A percentile compares a stretch with the other conserved stretches of the same genome.
Conservation (phyloP, 164 flowering plant genomes). For the Echeveria elegans region DNA sequence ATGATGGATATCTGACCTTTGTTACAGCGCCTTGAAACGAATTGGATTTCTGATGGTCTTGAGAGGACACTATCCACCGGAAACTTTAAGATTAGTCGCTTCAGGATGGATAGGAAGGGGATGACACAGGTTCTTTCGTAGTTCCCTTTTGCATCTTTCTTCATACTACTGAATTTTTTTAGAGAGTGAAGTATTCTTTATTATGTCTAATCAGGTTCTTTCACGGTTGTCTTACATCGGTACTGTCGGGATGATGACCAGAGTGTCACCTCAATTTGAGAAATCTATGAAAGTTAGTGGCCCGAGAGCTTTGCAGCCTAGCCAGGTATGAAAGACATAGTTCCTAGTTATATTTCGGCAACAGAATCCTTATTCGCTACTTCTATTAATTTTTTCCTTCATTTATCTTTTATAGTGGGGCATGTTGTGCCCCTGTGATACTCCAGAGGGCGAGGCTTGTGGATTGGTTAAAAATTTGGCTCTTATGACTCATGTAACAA, state of each 20-base stretch:
- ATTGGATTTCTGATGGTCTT: conserved; percentile 50
- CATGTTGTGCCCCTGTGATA: conserved; percentile 99
- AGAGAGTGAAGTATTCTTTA: neutral
- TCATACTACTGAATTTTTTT: conserved; percentile 7
- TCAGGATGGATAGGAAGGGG: conserved; percentile 80
- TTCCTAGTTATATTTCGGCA: neutral
- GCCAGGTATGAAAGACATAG: conserved; percentile 53
- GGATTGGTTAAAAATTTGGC: conserved; percentile 96
- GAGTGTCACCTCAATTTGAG: conserved; percentile 82
- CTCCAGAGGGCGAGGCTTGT: conserved; percentile 99
- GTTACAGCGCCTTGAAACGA: conserved; percentile 24
- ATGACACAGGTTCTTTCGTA: conserved; percentile 65
- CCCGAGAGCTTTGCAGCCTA: conserved; percentile 97
- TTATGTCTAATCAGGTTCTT: conserved; percentile 40
- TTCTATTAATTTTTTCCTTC: neutral
- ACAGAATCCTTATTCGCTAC: neutral
- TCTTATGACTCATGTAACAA: conserved; percentile 93
- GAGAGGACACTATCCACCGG: conserved; percentile 95
- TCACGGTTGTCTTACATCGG: conserved; percentile 79
- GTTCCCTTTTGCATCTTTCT: neutral
- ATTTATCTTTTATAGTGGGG: conserved; percentile 63
- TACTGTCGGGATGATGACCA: conserved; percentile 74
- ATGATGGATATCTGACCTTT: neutral
- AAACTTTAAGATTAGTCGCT: conserved; percentile 74
- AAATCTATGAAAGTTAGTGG: conserved; percentile 98